Percentiles rank a stretch among this genome's conserved stretches.
phyloP scores from a whole-genome alignment of 176 grass and related monocot genomes.

The Alopecurus myosuroides region DNA sequence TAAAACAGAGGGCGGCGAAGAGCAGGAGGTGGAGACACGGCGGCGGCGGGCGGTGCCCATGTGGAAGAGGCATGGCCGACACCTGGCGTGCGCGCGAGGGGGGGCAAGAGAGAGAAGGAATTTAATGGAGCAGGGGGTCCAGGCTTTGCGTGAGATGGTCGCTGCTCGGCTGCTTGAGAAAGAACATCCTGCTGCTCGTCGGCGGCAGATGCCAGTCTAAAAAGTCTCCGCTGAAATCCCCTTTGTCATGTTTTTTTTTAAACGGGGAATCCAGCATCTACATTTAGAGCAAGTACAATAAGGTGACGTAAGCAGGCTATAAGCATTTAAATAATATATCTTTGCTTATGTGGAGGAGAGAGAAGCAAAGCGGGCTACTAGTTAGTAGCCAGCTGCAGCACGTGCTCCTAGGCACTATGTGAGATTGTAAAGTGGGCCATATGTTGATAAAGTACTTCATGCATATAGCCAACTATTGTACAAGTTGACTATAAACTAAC shows the following conservation, averaged over 20 bases:
- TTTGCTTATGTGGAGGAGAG: no score
- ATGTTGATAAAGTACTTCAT: no score
- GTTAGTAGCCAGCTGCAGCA: no score
- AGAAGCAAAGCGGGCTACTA: no score
- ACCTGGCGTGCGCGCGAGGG: not conserved
- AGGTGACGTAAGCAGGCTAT: no score
- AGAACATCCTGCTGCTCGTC: not conserved
- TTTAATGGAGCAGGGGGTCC: not conserved
- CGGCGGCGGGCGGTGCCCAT: not conserved
- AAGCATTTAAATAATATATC: no score
- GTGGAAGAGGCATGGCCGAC: conserved; percentile 27
- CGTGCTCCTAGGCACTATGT: no score
- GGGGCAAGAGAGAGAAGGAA: not conserved
- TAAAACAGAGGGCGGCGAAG: not conserved
- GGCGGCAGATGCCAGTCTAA: not conserved
- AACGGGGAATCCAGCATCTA: no score
- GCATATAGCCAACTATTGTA: no score
- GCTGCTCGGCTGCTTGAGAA: not conserved
- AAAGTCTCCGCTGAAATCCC: not conserved
- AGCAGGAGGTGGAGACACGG: not conserved
- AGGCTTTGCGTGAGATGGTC: not conserved
- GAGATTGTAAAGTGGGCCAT: no score
- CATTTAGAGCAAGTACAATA: no score
- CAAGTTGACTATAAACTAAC: no score
- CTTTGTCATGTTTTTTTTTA: not conserved